Evolutionary conservation across 148 eudicot genomes (phyloP).

Genomic region (Camellia lanceoleosa): DNA sequence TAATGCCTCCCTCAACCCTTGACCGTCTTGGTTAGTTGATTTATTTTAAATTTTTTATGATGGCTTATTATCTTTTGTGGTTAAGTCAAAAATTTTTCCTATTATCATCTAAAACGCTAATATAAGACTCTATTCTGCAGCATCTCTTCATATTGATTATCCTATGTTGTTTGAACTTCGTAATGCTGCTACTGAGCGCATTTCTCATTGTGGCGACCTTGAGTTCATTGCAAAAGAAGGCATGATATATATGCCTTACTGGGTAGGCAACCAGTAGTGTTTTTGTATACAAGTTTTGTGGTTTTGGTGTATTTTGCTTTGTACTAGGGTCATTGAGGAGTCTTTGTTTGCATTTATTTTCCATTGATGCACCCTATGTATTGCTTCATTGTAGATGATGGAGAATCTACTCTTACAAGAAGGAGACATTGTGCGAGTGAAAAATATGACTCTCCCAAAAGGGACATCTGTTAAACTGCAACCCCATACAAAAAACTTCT

Average conservation of each 20-base stretch:
- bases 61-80: neutral
- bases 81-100: neutral
- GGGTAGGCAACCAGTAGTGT: constrained; percentile 46
- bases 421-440: constrained; percentile 81
- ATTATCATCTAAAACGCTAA: neutral
- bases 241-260: constrained; percentile 95
- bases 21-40: constrained; percentile 86
- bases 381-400: constrained; percentile 66
- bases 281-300: neutral
- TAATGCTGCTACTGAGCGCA: constrained; percentile 65
- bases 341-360: neutral
- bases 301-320: neutral
- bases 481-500: constrained; percentile 88
- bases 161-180: constrained; percentile 89
- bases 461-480: constrained; percentile 91
- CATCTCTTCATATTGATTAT: constrained; percentile 86
- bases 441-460: constrained; percentile 83
- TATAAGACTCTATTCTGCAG: constrained; percentile 33
- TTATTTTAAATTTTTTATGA: neutral
- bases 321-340: neutral
- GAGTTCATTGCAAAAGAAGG: constrained; percentile 99
- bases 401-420: constrained; percentile 91
- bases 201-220: constrained; percentile 84
- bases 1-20: constrained; percentile 98
- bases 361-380: neutral